Conservation (phyloP, 208 protist genomes). For the Wallacemonas sp. region DNA sequence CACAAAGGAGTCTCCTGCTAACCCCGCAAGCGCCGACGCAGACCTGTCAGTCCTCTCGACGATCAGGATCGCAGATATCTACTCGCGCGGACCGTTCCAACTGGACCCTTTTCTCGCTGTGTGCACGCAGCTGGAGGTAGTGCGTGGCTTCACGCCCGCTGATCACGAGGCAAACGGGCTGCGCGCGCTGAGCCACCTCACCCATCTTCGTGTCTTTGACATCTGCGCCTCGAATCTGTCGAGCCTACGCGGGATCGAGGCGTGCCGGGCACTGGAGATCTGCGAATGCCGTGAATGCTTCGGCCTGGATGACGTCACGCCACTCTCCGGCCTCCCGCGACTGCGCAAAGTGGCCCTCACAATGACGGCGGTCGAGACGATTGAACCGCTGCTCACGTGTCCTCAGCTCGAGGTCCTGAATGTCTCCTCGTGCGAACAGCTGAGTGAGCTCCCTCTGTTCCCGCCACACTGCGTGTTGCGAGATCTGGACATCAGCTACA, state of each 20-base stretch:
- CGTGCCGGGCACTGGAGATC: not conserved
- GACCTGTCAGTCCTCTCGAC: not conserved
- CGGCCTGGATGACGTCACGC: not conserved
- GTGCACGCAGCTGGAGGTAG: not conserved
- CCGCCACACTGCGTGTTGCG: not conserved
- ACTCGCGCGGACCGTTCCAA: not conserved
- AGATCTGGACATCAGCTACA: conserved; percentile 13
- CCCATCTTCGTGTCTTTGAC: not conserved
- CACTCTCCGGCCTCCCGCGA: not conserved
- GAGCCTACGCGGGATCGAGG: not conserved
- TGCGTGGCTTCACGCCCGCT: not conserved
- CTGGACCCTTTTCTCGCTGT: not conserved
- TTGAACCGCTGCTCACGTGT: conserved; percentile 2
- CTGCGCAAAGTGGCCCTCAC: not conserved
- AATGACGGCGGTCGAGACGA: not conserved
- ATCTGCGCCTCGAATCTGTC: not conserved
- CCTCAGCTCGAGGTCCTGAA: not conserved
- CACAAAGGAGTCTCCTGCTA: not conserved
- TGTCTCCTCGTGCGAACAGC: not conserved
- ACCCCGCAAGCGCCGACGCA: not conserved
- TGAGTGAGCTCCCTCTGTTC: not conserved
- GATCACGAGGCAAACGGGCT: not conserved
- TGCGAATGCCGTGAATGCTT: not conserved
- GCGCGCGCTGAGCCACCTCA: not conserved
- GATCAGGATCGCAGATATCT: not conserved